Base-by-base conservation (phyloP, 176 grass and related monocot genomes). In the Bothriochloa decipiens region DNA sequence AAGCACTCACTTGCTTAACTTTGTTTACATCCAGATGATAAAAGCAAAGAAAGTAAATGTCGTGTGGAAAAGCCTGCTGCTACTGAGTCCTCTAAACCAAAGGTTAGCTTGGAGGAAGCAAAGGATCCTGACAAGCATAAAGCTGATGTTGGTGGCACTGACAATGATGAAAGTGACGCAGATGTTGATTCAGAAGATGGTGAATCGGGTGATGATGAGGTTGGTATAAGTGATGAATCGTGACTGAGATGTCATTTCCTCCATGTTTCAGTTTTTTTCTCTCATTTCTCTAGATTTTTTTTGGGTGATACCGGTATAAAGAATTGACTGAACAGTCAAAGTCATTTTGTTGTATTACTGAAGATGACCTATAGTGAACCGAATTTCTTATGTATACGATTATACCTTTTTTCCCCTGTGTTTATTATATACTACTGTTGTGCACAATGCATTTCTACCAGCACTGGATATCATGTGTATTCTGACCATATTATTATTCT, bases 191-290 rank as follows among this genome's bases (percentile, higher is more conserved):
- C 68, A 57, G 89, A 81, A 12, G 39, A 25, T 18, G 58, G 39
- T 84, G 86, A 87, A 64, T 84, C 75, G 84, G 76, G 58, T 40
- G 88, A 90, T 72, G 82, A 84, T 66, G 78, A 82, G 86, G 90
- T 83, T n/a, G 50, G 62, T 85, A 64, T 42, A 52, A 52, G 62
- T 70, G 32, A 29, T 60, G 28, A 85, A 15, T 25, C 15, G 2
- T 41, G 26, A 63, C 41, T 23, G n/a, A 65, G 64, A 42, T 86
- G 35, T 9, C 63, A 57, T 87, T 70, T 63, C 6, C 39, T 76
- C 16, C 15, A 60, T 82, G 70, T n/a, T 53, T 66, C 73, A 28
- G 29, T 75, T 61, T 36, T 50, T 52, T 80, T 32, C 16, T 74
- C 32, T 72, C 14, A 11, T 76, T 49, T 22, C n/a, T n/a, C n/a